phyloP scores from a whole-genome alignment of 805 yeast genomes.

The Cyberlindnera xishuangbannaensis region DNA sequence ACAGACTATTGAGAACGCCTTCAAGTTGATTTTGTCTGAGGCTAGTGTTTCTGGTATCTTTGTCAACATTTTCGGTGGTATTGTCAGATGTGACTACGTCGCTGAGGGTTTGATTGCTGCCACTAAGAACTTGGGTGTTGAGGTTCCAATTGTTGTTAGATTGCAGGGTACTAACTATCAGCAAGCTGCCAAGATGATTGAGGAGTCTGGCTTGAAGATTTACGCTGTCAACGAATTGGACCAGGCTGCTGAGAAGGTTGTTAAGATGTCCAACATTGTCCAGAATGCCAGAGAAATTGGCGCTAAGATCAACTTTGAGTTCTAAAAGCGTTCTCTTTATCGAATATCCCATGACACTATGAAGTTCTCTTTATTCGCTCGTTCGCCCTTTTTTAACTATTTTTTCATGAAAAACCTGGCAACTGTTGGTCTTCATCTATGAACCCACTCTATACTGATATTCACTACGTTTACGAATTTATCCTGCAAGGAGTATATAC shows the following conservation, averaged over 20 bases:
- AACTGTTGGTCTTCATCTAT: no score
- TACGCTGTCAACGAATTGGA: conserved; percentile 89
- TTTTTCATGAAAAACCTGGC: no score
- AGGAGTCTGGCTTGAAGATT: conserved; percentile 87
- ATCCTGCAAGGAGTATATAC: no score
- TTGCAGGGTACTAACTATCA: conserved; percentile 96
- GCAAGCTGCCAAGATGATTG: conserved; percentile 80
- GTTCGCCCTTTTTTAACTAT: not conserved
- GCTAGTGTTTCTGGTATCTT: conserved; percentile 88
- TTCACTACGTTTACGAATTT: no score
- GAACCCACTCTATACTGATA: no score
- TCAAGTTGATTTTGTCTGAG: conserved; percentile 87
- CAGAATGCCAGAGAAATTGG: conserved; percentile 43
- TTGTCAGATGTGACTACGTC: conserved; percentile 98
- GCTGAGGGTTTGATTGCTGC: conserved; percentile 97
- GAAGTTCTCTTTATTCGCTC: no score
- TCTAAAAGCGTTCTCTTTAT: no score
- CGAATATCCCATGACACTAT: no score
- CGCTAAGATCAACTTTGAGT: conserved; percentile 44
- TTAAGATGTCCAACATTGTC: conserved; percentile 48
- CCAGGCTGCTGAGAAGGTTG: conserved; percentile 95
- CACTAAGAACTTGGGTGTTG: conserved; percentile 83
- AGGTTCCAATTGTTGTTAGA: conserved; percentile 95
- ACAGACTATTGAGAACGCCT: conserved; percentile 94
- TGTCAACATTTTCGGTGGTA: conserved; percentile 98